Base-by-base conservation (phyloP, 2,329 filamentous ascomycete species). In the Coniochaeta sp. region DNA sequence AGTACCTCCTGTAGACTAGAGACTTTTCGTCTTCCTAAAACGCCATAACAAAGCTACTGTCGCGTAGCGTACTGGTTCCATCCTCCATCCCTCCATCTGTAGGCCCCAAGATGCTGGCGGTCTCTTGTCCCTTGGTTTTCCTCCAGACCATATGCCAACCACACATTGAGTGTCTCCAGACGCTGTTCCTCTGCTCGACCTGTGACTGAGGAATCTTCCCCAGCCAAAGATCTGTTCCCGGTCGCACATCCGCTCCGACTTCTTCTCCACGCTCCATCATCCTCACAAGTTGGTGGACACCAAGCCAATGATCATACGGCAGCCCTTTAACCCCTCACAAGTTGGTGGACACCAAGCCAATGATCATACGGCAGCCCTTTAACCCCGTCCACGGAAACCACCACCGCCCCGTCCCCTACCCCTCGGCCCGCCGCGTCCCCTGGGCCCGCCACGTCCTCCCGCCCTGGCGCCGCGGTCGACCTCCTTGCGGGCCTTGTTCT, bases 401-500 rank as follows among this genome's bases (percentile, higher is more conserved):
- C 59, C 52, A 6, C 55, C 53, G 16, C 60, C 55, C 40, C 70
- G 66, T 8, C 71, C 71, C 18, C 70, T 67, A 4, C 62, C 62
- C 51, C 63, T 57, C 3, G 60, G 55, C 2, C 54, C 51, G 27
- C 71, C 68, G 40, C 74, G 65, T 32, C 76, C 73, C 33, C 79
- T 70, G 46, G 79, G 68, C 18, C 76, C 69, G 16, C 79, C 71
- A 53, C 82, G 76, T 30, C 78, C 70, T 9, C 76, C 76, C 42
- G 77, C 78, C 40, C 76, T 68, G 26, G 67, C 75, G 42, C 81
- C 79, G 47, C 85, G 75, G 53, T 82, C 81, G 28, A 78, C 79
- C 74, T 97, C 94, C 79, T 99, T 99, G 67, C 92, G 83, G 24
- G 94, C 92, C 84, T 99, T 99, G 76, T 99, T 99, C 87, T 97